Base-by-base conservation (phyloP, 2,329 filamentous ascomycete genomes). In the Knufia fluminis region DNA sequence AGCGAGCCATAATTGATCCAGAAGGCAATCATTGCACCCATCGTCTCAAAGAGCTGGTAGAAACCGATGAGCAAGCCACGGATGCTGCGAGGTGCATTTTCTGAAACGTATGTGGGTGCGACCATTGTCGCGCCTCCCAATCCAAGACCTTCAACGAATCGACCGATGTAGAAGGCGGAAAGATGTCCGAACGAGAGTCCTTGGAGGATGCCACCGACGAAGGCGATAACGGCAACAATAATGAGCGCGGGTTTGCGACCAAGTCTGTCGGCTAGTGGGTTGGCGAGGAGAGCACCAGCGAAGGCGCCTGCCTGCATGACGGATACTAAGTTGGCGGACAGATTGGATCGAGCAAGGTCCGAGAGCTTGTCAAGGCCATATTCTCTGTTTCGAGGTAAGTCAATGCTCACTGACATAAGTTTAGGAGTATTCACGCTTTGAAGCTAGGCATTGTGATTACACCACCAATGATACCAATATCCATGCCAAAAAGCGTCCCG, bases 281-380 rank as follows among this genome's bases (percentile, higher is more conserved):
- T 62, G 20, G 68, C 74, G 48, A 77, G 53, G 54, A 85, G 71
- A 51, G 79, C 79, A 31, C 81, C 80, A 46, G 77, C 70, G 62
- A 85, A 85, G 54, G 79, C 83, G 45, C 82, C 82, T 36, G 76
- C 81, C 65, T 86, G 82, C 8, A 86, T 73, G 0, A 78, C 82
- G n/a, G 80, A 83, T 23, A 85, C 83, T 51, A 86, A 81, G 60
- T 84, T 85, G 55, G 82, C 78, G 41, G 75, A 75, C 42, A 83
- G 68, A 56, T 80, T 74, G 24, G 76, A 75, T 32, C 67, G 64
- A 3, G 65, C 72, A 2, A 69, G 63, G 24, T 64, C 61, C 45
- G 65, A 63, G 22, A 68, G 60, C 20, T 62, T 59, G 1, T 68
- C 61, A 4, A 82, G 66, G 1, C 72, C 69, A 55, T 79, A 83